phyloP scores from a whole-genome alignment of 2,329 filamentous ascomycete species.

The Penicillium griseofulvum region DNA sequence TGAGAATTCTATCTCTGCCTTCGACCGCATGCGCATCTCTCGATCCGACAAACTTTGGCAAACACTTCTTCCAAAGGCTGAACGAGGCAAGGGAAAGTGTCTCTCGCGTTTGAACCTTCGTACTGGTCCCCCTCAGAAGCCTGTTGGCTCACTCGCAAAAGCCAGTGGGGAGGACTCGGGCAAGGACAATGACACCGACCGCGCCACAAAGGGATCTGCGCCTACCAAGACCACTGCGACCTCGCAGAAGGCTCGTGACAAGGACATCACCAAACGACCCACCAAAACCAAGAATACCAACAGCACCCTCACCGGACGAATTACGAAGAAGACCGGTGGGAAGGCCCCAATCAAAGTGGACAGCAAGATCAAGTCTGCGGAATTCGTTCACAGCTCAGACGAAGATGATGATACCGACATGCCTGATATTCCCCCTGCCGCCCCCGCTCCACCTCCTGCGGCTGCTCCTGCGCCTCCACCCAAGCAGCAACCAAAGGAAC shows the following conservation, averaged over 20 bases:
- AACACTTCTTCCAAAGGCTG: slow-evolving; percentile 57
- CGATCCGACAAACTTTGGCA: slow-evolving; percentile 64
- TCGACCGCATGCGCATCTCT: slow-evolving; percentile 60
- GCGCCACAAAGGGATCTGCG: slow-evolving; percentile 28
- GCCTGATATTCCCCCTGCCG: slow-evolving; percentile 37
- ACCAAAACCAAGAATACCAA: slow-evolving; percentile 50
- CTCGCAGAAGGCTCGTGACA: slow-evolving; percentile 41
- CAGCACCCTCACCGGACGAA: slow-evolving; percentile 46
- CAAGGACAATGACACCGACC: slow-evolving; percentile 41
- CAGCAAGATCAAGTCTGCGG: slow-evolving; percentile 53
- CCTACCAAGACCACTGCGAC: slow-evolving; percentile 27
- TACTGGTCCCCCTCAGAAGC: slow-evolving; percentile 6
- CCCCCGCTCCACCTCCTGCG: slow-evolving; percentile 2
- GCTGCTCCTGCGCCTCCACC: slow-evolving; percentile 15
- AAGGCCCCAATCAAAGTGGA: slow-evolving; percentile 39
- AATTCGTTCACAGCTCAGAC: slow-evolving; percentile 54
- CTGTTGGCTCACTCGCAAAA: slow-evolving; percentile 17
- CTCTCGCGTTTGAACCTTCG: slow-evolving; percentile 58
- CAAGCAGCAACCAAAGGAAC: slow-evolving; percentile 19
- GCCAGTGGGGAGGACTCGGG: slow-evolving; percentile 38
- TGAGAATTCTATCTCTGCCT: slow-evolving; percentile 61
- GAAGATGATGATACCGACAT: slow-evolving; percentile 40
- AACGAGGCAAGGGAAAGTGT: slow-evolving; percentile 61
- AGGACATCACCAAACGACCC: slow-evolving; percentile 35
- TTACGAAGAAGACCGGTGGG: slow-evolving; percentile 47